These are phyloP conservation scores for Schizochytrium sp. DNA, from an alignment of 108 stramenopile genomes.

Conservation along the genomic window DNA sequence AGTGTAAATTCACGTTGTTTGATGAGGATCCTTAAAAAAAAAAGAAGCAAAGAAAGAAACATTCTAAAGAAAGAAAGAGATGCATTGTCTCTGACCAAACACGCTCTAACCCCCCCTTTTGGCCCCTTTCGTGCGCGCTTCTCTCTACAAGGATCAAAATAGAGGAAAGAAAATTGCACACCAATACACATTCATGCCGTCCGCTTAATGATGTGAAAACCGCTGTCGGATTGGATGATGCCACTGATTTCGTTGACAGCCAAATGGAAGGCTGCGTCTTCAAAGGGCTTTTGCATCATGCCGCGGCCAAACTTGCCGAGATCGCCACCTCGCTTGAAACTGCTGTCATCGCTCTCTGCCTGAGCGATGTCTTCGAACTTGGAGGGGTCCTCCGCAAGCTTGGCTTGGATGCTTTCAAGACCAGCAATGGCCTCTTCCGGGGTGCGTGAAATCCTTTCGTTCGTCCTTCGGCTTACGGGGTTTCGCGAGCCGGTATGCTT, in stretches of 20 bases:
- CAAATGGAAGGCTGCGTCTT: slow-evolving; percentile 75
- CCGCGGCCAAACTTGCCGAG: slow-evolving; percentile 50
- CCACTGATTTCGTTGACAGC: slow-evolving; percentile 35
- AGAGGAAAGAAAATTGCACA: not conserved
- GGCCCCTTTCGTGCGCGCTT: no score
- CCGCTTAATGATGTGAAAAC: slow-evolving; percentile 89
- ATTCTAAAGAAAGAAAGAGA: no score
- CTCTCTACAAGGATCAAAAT: not conserved
- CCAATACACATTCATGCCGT: slow-evolving; percentile 24
- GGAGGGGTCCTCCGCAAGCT: slow-evolving; percentile 1
- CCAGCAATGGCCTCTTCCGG: slow-evolving; percentile 65
- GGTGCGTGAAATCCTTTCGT: slow-evolving; percentile 52
- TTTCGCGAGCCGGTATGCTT: slow-evolving; percentile 82
- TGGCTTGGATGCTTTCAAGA: slow-evolving; percentile 33
- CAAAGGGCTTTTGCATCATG: slow-evolving; percentile 81
- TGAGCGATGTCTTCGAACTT: slow-evolving; percentile 31
- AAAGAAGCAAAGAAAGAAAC: no score
- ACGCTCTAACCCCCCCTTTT: no score
- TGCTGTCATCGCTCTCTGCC: slow-evolving; percentile 39
- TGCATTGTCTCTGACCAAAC: no score
- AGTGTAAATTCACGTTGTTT: no score
- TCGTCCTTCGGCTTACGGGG: slow-evolving; percentile 71
- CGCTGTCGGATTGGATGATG: slow-evolving; percentile 84
- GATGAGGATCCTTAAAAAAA: no score
- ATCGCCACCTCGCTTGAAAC: slow-evolving; percentile 40